phyloP scores from a whole-genome alignment of 495 filamentous ascomycete species.

The Hypomontagnella monticulosa region DNA sequence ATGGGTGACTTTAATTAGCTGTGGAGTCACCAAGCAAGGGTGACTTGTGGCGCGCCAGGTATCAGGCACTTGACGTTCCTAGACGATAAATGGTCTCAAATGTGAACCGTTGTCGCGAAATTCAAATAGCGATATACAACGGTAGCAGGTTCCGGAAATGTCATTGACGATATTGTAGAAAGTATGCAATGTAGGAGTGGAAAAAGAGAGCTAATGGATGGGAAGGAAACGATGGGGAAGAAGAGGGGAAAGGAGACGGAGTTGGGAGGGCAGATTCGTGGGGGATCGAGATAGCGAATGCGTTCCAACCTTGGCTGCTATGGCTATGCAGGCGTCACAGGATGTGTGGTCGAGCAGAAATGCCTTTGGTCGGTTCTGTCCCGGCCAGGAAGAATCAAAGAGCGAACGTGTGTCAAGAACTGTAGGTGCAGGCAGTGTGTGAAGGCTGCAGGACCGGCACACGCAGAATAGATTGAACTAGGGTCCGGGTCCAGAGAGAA shows the following conservation, averaged over 20 bases:
- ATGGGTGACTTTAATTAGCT: conserved; percentile 44
- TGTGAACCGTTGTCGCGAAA: conserved; percentile 37
- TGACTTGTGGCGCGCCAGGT: conserved; percentile 44
- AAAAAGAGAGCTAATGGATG: conserved; percentile 13
- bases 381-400: conserved; percentile 12
- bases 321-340: conserved; percentile 26
- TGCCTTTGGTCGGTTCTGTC: conserved; percentile 12
- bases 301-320: conserved; percentile 25
- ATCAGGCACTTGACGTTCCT: conserved; percentile 40
- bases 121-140: conserved; percentile 41
- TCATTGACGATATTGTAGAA: conserved; percentile 26
- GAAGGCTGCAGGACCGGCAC: conserved; percentile 33
- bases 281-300: conserved; percentile 43
- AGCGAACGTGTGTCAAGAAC: conserved; percentile 18
- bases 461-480: conserved; percentile 29
- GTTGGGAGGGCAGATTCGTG: conserved; percentile 36
- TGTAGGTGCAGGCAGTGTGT: background rate
- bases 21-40: conserved; percentile 48
- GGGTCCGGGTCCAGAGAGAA: conserved; percentile 21
- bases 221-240: conserved; percentile 11
- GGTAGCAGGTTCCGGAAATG: conserved; percentile 3
- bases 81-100: conserved; percentile 37
- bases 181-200: conserved; percentile 5
- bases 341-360: conserved; percentile 16
- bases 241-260: conserved; percentile 14